Conservation (phyloP, 345 rosid species). For the Excoecaria agallocha region DNA sequence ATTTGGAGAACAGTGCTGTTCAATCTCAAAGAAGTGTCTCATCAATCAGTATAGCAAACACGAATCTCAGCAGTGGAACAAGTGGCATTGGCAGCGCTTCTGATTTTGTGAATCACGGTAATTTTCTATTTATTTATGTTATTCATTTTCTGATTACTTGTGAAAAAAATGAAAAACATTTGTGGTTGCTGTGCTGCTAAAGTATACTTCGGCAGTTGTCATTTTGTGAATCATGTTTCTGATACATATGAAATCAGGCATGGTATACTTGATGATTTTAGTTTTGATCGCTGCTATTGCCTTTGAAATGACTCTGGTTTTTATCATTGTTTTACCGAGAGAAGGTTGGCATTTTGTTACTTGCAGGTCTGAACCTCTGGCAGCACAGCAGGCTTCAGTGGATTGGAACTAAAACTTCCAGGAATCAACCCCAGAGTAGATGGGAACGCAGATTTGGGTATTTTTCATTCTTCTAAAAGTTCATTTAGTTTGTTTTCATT, state of each 20-base stretch:
- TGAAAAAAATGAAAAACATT: background rate
- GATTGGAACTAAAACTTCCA: slow-evolving; percentile 19
- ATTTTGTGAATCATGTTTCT: background rate
- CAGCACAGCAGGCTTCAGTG: slow-evolving; percentile 28
- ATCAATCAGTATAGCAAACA: slow-evolving; percentile 23
- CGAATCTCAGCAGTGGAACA: slow-evolving; percentile 9
- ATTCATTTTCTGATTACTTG: background rate
- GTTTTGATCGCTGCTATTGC: background rate
- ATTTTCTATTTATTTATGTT: background rate
- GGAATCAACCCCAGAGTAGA: slow-evolving; percentile 15
- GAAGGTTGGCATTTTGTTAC: background rate
- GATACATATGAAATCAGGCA: background rate
- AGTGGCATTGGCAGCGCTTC: slow-evolving; percentile 13
- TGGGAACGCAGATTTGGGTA: slow-evolving; percentile 20
- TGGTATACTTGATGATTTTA: background rate
- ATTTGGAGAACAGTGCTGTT: slow-evolving; percentile 29
- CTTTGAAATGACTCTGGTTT: background rate
- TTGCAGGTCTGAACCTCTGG: slow-evolving; percentile 33
- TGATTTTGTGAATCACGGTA: slow-evolving; percentile 34
- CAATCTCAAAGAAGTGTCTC: slow-evolving; percentile 34
- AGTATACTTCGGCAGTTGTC: background rate
- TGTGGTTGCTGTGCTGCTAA: background rate
- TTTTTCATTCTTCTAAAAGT: background rate
- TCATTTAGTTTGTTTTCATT: background rate
- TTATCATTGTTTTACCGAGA: background rate